A percentile compares a stretch with the other conserved stretches of the same genome.
Conservation (phyloP, 331 rosid species). For the Malus hybrid region DNA sequence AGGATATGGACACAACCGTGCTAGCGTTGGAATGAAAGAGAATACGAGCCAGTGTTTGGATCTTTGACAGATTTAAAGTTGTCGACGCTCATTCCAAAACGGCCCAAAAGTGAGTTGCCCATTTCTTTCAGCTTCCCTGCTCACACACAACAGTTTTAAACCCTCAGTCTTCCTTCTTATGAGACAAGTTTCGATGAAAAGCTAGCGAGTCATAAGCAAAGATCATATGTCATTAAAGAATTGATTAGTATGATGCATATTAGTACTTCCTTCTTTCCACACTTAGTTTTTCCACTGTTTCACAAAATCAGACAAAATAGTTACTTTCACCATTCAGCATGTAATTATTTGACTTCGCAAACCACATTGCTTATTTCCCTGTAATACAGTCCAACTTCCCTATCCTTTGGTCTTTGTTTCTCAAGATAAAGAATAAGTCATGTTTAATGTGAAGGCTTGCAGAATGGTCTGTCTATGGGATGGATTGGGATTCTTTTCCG, state of each 20-base stretch:
- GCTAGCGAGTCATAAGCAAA: not conserved
- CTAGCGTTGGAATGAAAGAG: slow-evolving; percentile 69
- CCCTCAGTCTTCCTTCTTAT: not conserved
- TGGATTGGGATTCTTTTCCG: not conserved
- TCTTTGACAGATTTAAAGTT: slow-evolving; percentile 90
- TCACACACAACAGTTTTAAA: not conserved
- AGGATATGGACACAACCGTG: not conserved
- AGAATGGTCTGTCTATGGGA: not conserved
- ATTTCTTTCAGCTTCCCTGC: slow-evolving; percentile 83
- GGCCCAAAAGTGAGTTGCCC: slow-evolving; percentile 90
- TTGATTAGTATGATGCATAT: not conserved
- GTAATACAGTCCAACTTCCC: not conserved
- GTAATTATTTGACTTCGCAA: not conserved
- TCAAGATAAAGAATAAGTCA: not conserved
- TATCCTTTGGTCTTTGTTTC: not conserved
- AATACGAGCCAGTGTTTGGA: slow-evolving; percentile 88
- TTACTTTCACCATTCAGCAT: not conserved
- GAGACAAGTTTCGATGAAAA: not conserved
- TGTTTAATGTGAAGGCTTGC: not conserved
- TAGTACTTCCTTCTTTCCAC: not conserved
- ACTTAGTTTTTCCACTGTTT: not conserved
- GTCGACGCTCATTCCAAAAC: slow-evolving; percentile 84
- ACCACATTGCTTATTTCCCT: not conserved
- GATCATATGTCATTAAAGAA: not conserved
- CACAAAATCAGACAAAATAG: not conserved